Evolutionary conservation across 2,329 filamentous ascomycete genomes (phyloP), one percentile per base, ranked within the genome.

Genomic region (Xylaria sp.): DNA sequence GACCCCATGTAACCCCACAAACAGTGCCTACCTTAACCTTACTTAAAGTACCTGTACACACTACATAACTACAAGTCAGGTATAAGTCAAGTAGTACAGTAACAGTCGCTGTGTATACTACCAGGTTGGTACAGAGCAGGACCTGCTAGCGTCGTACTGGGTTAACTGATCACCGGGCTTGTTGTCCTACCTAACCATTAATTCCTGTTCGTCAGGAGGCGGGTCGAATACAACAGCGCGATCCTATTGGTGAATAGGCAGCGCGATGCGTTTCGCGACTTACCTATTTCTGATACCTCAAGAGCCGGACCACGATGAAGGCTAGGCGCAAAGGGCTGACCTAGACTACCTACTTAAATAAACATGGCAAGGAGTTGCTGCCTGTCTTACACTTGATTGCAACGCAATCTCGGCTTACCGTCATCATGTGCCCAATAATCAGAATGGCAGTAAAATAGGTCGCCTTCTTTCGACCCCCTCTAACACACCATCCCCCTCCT

Each of bases 161-260:
- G 36, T 36, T 56, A 34, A 61, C 53, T 67, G 64, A 64, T 66
- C 67, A 66, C 55, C 57, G 30, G 61, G 47, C 42, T 21, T 42
- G 24, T 54, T 48, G 66, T 64, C 58, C 66, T 64, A 61, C 66
- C 47, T 24, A 32, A 32, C 62, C 14, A 54, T 4, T 9, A 36
- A 7, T 36, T 36, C 3, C 34, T 36, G 34, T 9, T 27, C 42
- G 61, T 65, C 65, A 66, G 64, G 21, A 57, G 65, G n/a, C 30
- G 32, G 47, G 12, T 55, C 50, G 11, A 53, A 8, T 34, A 19
- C 19, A 34, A 24, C 32, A 14, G 19, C 45, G 32, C 39, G 27
- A 14, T 61, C 50, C 50, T 36, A 68, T 61, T 68, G 65, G 61
- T n/a, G 14, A 55, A 58, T 57, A 36, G 14, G 39, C 39, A 27